Evolutionary conservation across 441 rosid species (phyloP).

Genomic region (Gossypium davidsonii): DNA sequence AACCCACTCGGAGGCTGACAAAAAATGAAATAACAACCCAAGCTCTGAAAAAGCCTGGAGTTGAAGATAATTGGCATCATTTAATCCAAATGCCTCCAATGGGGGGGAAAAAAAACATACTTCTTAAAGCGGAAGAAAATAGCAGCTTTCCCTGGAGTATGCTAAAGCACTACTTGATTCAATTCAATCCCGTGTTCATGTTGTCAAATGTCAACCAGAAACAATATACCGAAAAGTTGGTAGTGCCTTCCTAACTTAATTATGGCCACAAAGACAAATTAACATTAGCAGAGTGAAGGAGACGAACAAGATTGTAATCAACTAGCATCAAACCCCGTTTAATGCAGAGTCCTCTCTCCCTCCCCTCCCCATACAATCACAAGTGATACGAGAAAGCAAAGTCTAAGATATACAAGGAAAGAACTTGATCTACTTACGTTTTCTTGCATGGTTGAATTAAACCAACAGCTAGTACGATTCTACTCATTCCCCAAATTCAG

Average conservation of each 20-base stretch:
- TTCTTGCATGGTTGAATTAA: constrained; percentile 17
- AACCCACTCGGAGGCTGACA: constrained; percentile 32
- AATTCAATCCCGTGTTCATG: constrained; percentile 9
- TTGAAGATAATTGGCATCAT: constrained; percentile 19
- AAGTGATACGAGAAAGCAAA: constrained; percentile 22
- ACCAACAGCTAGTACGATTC: constrained; percentile 8
- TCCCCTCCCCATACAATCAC: constrained; percentile 28
- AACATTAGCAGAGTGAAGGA: constrained; percentile 22
- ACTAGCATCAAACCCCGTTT: constrained; percentile 14
- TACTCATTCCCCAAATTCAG: constrained; percentile 64
- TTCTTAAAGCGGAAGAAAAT: constrained; percentile 16
- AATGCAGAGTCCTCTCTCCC: constrained; percentile 21
- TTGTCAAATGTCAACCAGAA: constrained; percentile 19
- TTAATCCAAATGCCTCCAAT: neutral
- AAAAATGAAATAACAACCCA: constrained; percentile 22
- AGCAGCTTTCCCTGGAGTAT: constrained; percentile 32
- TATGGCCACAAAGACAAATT: constrained; percentile 23
- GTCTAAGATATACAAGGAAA: constrained; percentile 20
- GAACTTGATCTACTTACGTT: constrained; percentile 21
- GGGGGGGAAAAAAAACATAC: neutral
- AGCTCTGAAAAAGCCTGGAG: constrained; percentile 25
- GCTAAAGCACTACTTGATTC: constrained; percentile 1
- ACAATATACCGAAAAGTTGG: constrained; percentile 23
- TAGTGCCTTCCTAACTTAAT: constrained; percentile 19
- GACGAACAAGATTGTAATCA: constrained; percentile 10